Evolutionary conservation across 768 basidiomycete genomes (phyloP).

Genomic region (Neoboletus brunneissimus): DNA sequence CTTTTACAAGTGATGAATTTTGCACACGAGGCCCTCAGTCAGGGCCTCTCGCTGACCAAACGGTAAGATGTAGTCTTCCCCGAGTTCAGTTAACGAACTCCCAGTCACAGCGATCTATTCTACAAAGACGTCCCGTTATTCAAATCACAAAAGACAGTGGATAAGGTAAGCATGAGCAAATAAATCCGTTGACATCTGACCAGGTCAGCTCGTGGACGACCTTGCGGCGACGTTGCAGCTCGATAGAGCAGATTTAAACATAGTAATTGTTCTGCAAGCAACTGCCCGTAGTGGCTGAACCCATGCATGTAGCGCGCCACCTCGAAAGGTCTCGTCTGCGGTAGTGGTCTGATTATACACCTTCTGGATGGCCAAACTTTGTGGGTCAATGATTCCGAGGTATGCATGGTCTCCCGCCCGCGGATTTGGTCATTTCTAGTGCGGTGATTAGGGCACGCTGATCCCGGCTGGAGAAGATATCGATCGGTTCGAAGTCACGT

Average conservation of each 20-base stretch:
- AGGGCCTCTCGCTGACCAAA: slow-evolving; percentile 59
- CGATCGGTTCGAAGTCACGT: slow-evolving; percentile 51
- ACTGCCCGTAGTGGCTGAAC: slow-evolving; percentile 8
- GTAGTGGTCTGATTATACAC: slow-evolving; percentile 56
- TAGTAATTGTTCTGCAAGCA: slow-evolving; percentile 43
- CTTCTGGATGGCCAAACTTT: slow-evolving; percentile 55
- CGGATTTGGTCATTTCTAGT: background rate
- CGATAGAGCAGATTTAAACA: slow-evolving; percentile 71
- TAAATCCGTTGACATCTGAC: background rate
- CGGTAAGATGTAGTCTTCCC: slow-evolving; percentile 38
- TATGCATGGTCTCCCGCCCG: slow-evolving; percentile 19
- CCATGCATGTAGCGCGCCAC: slow-evolving; percentile 64
- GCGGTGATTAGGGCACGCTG: slow-evolving; percentile 55
- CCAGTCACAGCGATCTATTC: slow-evolving; percentile 69
- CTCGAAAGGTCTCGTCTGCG: slow-evolving; percentile 84
- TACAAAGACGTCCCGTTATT: slow-evolving; percentile 85
- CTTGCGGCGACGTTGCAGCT: slow-evolving; percentile 79
- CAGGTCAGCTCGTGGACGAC: slow-evolving; percentile 79
- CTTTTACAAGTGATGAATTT: slow-evolving; percentile 63
- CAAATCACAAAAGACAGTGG: slow-evolving; percentile 72
- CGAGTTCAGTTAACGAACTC: slow-evolving; percentile 9
- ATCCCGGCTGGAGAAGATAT: slow-evolving; percentile 81
- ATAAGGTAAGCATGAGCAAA: slow-evolving; percentile 49
- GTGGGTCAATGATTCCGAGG: slow-evolving; percentile 56
- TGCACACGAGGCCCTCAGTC: slow-evolving; percentile 63